These are phyloP conservation scores for Microbotryum violaceum DNA, from an alignment of 1,284 basidiomycete species.

Conservation along the genomic window DNA sequence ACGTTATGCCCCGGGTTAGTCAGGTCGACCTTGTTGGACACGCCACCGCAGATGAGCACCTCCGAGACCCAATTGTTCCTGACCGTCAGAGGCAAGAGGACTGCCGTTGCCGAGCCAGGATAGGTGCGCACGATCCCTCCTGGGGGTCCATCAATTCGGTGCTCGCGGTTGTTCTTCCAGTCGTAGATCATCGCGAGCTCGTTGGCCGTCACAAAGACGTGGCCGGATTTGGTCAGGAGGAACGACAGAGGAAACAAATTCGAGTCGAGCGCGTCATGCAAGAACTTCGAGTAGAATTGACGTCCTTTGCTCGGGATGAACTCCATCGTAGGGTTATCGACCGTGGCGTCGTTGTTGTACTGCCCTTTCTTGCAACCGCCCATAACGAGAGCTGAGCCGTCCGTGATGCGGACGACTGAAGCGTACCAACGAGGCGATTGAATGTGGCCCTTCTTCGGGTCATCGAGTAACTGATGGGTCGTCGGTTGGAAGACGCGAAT, in stretches of 20 bases:
- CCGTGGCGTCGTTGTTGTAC: conserved; percentile 51
- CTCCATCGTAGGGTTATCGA: conserved; percentile 72
- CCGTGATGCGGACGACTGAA: conserved; percentile 29
- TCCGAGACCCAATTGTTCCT: conserved; percentile 53
- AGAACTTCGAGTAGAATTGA: conserved; percentile 56
- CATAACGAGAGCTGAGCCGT: conserved; percentile 71
- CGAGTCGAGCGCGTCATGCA: conserved; percentile 62
- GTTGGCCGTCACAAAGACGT: conserved; percentile 69
- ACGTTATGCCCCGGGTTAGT: too few species aligned
- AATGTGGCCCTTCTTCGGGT: conserved; percentile 11
- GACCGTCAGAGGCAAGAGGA: conserved; percentile 61
- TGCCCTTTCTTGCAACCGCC: conserved; percentile 65
- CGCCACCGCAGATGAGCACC: conserved; percentile 75
- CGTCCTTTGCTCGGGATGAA: conserved; percentile 62
- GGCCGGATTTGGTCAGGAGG: conserved; percentile 61
- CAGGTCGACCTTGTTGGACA: conserved; percentile 53
- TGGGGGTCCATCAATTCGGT: conserved; percentile 50
- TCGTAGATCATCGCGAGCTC: conserved; percentile 68
- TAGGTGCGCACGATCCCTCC: conserved; percentile 45
- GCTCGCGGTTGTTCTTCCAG: conserved; percentile 59
- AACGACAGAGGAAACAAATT: conserved; percentile 76
- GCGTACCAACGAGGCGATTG: conserved; percentile 30
- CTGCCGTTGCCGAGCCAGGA: conserved; percentile 64
- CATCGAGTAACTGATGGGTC: conserved; percentile 15
- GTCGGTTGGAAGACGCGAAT: conserved; percentile 45